Percentiles rank a stretch among this genome's conserved stretches.
phyloP scores from a whole-genome alignment of 495 filamentous ascomycete genomes.

The Beverwykella pulmonaria region DNA sequence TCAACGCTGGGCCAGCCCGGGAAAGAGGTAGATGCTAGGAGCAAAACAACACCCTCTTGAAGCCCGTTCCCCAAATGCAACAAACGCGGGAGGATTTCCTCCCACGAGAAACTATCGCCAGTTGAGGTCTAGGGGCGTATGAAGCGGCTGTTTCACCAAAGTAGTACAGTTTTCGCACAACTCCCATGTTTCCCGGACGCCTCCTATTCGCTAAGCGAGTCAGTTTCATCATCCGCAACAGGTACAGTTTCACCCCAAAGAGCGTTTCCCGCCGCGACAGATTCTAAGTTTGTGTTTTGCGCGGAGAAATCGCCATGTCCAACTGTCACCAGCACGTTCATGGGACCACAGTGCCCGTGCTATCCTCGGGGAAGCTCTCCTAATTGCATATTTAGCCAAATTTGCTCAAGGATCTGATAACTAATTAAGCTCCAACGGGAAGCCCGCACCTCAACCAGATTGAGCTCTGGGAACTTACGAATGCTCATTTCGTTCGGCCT shows the following conservation, averaged over 20 bases:
- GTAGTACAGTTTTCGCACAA: neutral
- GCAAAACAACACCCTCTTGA: neutral
- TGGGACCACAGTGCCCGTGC: constrained; percentile 12
- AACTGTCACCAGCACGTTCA: neutral
- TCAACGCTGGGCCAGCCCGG: neutral
- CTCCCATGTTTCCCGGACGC: neutral
- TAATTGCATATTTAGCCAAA: neutral
- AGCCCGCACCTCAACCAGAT: neutral
- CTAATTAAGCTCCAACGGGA: constrained; percentile 1
- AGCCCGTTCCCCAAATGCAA: neutral
- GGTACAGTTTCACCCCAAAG: constrained; percentile 14
- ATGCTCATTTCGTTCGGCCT: neutral
- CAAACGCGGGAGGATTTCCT: neutral
- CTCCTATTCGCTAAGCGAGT: constrained; percentile 8
- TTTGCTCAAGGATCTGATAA: constrained; percentile 9
- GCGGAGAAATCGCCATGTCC: neutral
- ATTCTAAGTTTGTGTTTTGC: neutral
- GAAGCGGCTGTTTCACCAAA: constrained; percentile 18
- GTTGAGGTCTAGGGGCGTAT: neutral
- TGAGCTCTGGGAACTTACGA: neutral
- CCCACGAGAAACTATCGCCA: neutral
- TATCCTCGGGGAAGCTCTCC: neutral
- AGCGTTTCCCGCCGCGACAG: neutral
- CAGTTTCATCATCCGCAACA: constrained; percentile 8
- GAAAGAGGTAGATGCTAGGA: neutral